Evolutionary conservation across 2,329 filamentous ascomycete species (phyloP), one percentile per base, ranked within the genome.

Genomic region (Ceratocystiopsis sp.): DNA sequence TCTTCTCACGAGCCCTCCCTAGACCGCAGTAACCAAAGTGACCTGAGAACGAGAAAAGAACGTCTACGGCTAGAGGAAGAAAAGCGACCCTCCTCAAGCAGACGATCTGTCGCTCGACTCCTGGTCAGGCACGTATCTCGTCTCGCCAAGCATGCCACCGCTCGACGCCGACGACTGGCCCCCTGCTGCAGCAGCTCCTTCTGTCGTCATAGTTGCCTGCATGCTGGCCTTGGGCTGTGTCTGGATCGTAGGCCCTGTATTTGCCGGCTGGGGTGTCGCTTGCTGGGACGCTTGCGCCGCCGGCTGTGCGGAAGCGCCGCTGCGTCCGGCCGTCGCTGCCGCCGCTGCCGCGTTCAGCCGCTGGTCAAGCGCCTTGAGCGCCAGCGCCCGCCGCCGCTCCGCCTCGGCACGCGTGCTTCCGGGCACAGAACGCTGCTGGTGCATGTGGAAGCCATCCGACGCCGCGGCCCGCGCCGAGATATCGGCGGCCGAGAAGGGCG

Each of bases 311-410:
- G 16, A 15, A 3, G 19, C 33, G 6, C 19, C 39, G 16, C 37
- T 38, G 8, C 33, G 55, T 7, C 55, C 57, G 51, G 46, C 61
- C 60, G 64, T 58, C 39, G 69, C 62, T 46, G 61, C 70, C 33
- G 67, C 68, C 15, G 82, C 80, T 4, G 86, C 85, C n/a, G 84
- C 82, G 59, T 91, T 83, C 42, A 98, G 66, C 50, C 91, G 73
- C 63, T 96, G 86, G 59, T 98, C 91, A 43, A 98, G 65, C 4
- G 87, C 89, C 57, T 89, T 89, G 44, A 98, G 68, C 1, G 91
- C 91, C 50, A 98, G 64, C 0, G 87, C 87, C 51, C 91, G 74
- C 57, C 91, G 75, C 51, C 91, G 69, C 65, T 96, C 91, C 1
- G 89, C 89, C 61, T 96, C 91, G 41, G 91, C 89, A 46, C 87